Evolutionary conservation across 116 monocot genomes (phyloP), one percentile per base, ranked within the genome.

Genomic region (Iris pallida): DNA sequence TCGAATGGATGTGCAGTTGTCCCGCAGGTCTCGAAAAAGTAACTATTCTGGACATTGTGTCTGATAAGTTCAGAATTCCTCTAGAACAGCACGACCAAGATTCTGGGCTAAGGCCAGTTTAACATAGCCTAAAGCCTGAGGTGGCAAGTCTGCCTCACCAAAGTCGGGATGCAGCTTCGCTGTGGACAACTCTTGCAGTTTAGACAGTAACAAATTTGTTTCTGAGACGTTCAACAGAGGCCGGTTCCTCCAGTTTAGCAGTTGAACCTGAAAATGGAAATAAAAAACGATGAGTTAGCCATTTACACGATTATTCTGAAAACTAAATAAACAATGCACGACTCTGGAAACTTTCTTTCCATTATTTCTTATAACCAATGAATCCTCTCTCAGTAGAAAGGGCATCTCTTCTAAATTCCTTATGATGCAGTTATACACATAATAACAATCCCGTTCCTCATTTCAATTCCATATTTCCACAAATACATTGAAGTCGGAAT

Each of bases 131-230:
- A 80, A 14, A 13, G 82, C 92, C 47, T 83, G 73, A 42, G 79
- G 42, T 40, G 83, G 75, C 45, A 92, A 55, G 43, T 73, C 72
- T 10, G 47, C n/a, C 9, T 75, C 76, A 43, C 42, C 66, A 42
- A 85, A 92, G 44, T 87, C 89, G 40, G 91, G 92, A 17, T 77
- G 76, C 16, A 86, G 62, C 59, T 83, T 89, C 42, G 92, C 89
- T 75, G 89, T 70, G 64, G 89, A 89, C 53, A 92, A n/a, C 53
- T 92, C 92, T 63, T 97, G 92, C 65, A 97, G 67, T 73, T 89
- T 97, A 72, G 60, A 85, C 66, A 97, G 73, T 64, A 97, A 75
- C 64, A 90, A 47, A 20, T 73, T 87, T 6, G 89, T 97, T 65
- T 97, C 92, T 0, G 87, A 70, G 14, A 79, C 89, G 55, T 68